phyloP scores from a whole-genome alignment of 257 asterid genomes.

The Nicotiana paniculata region DNA sequence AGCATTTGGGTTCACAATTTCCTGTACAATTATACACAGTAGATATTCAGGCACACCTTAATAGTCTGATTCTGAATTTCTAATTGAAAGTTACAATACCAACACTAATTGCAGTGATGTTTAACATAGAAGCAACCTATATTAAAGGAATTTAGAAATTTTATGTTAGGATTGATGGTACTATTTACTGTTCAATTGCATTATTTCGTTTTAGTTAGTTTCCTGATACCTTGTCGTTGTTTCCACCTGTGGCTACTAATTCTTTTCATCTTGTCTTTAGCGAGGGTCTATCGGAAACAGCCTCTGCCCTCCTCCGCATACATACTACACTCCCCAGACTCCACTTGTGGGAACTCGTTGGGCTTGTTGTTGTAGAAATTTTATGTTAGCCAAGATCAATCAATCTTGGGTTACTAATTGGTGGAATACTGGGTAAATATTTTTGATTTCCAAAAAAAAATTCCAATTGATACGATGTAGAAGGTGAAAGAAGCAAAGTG shows the following conservation, averaged over 20 bases:
- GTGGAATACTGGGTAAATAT: too few relatives aligned
- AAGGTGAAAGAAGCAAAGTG: not conserved
- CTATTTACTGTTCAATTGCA: too few relatives aligned
- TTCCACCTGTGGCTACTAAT: too few relatives aligned
- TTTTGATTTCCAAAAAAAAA: too few relatives aligned
- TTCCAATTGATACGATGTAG: not conserved
- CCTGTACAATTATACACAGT: constrained; percentile 26
- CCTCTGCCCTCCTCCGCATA: too few relatives aligned
- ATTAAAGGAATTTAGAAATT: not conserved
- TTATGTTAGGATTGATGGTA: not conserved
- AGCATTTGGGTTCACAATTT: constrained; percentile 58
- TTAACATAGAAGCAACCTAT: not conserved
- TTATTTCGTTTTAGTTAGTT: too few relatives aligned
- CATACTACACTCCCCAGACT: too few relatives aligned
- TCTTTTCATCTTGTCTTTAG: too few relatives aligned
- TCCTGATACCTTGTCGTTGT: too few relatives aligned
- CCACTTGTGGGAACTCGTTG: too few relatives aligned
- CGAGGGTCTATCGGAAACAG: too few relatives aligned
- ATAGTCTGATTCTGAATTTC: not conserved
- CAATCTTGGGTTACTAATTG: not conserved
- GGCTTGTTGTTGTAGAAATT: not conserved
- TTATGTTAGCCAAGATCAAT: not conserved
- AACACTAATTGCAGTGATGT: not conserved
- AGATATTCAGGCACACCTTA: not conserved
- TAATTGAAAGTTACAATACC: not conserved